Conservation (phyloP, 768 basidiomycete species). For the Dentipellis sp. region DNA sequence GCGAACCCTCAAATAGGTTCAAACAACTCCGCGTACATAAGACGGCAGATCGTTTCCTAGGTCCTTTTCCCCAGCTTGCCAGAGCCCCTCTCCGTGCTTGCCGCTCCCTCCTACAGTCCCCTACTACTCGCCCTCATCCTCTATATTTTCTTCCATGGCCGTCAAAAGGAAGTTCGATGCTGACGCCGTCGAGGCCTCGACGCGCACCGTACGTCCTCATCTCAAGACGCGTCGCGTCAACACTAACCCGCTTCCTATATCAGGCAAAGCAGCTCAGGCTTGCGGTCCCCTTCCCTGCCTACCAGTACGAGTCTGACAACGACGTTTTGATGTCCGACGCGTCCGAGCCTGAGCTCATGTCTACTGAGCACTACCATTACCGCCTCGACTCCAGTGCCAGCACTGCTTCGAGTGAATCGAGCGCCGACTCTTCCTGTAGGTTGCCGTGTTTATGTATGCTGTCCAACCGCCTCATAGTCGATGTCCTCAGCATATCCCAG, state of each 20-base stretch:
- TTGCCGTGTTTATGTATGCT: conserved; percentile 18
- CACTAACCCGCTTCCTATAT: conserved; percentile 12
- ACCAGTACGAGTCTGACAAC: conserved; percentile 34
- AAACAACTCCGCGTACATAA: conserved; percentile 14
- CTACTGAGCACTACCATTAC: conserved; percentile 39
- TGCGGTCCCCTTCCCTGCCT: conserved; percentile 59
- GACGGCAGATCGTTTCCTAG: conserved; percentile 9
- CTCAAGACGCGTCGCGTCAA: conserved; percentile 5
- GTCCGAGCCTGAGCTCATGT: conserved; percentile 49
- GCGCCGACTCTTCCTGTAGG: conserved; percentile 23
- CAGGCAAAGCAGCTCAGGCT: conserved; percentile 61
- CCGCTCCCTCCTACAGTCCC: neutral
- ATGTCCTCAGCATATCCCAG: conserved; percentile 43
- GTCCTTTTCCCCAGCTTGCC: conserved; percentile 13
- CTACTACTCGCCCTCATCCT: conserved; percentile 8
- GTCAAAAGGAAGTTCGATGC: conserved; percentile 69
- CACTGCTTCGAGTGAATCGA: conserved; percentile 39
- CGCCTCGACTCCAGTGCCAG: conserved; percentile 62
- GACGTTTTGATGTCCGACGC: conserved; percentile 64
- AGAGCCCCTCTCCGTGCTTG: conserved; percentile 14
- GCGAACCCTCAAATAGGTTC: conserved; percentile 12
- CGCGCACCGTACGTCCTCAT: conserved; percentile 21
- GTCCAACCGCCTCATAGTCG: conserved; percentile 17
- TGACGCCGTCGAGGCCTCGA: conserved; percentile 44
- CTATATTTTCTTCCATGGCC: conserved; percentile 36